Evolutionary conservation across 345 rosid species (phyloP), one percentile per base, ranked within the genome.

Genomic region (Corymbia maculata): DNA sequence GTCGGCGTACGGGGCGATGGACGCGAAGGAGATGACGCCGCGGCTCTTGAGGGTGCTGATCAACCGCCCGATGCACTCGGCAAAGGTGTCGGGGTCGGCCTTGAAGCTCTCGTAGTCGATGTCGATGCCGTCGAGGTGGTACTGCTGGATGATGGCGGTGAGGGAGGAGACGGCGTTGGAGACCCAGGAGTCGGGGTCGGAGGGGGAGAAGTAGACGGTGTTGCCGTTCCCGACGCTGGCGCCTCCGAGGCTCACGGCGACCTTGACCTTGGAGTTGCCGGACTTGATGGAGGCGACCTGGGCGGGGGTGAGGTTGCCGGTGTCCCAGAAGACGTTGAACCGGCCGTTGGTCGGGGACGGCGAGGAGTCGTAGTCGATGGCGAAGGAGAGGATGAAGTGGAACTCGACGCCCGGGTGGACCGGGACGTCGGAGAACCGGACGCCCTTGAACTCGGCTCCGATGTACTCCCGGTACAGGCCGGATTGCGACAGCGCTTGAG

Each of bases 311-410:
- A 92, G 94, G 86, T 91, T 91, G 49, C 84, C 85, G 2, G 92
- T 66, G 89, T 92, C 94, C 92, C 94, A 92, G 85, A 87, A 91
- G 26, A 92, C 51, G 85, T 91, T 88, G 91, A 92, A 92, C 24
- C 79, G 79, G 9, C 93, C 92, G 36, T 90, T 89, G 44, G 93
- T 92, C 30, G 91, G 91, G 80, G 93, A 87, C 19, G 92, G 86
- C 28, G 85, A 87, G 79, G 89, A 52, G 61, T 88, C 88, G 64
- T 90, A 90, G 86, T 92, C 92, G n/a, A 92, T 90, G 88, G 93
- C 92, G 44, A 92, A 92, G 12, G 92, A 89, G 88, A 92, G 93
- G 87, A 92, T 89, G 89, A 89, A 92, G 88, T 90, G 92, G 85
- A 92, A 88, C 13, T 90, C 86, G 15, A 91, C 90, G 7, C 88